Conservation (phyloP, 768 basidiomycete genomes). For the Russula compacta region DNA sequence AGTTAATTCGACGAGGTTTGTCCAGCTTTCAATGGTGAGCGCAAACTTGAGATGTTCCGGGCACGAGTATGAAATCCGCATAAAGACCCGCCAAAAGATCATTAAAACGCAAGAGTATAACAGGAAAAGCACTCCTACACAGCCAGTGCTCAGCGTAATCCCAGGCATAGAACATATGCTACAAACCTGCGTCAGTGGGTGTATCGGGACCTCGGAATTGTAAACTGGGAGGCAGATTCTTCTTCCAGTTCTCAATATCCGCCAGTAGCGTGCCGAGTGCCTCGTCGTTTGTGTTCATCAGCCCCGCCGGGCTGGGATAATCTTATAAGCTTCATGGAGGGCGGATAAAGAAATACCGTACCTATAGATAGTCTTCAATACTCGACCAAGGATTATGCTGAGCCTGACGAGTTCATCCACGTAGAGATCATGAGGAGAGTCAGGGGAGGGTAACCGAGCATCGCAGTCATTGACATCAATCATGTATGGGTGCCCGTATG, state of each 20-base stretch:
- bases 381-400: constrained; percentile 83
- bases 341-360: constrained; percentile 21
- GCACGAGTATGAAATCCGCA: constrained; percentile 91
- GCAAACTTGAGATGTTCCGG: constrained; percentile 85
- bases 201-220: constrained; percentile 67
- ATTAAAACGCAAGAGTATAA: constrained; percentile 86
- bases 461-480: constrained; percentile 97
- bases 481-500: constrained; percentile 91
- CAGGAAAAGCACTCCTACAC: constrained; percentile 74
- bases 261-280: constrained; percentile 53
- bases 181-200: constrained; percentile 57
- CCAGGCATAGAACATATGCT: neutral
- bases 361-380: constrained; percentile 92
- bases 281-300: constrained; percentile 78
- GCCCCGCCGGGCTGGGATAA: constrained; percentile 64
- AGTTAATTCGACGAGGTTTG: constrained; percentile 58
- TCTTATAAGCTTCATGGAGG: neutral
- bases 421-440: constrained; percentile 68
- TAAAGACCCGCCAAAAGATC: constrained; percentile 98
- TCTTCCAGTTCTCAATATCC: constrained; percentile 72
- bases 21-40: constrained; percentile 75
- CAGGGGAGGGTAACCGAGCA: constrained; percentile 83
- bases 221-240: constrained; percentile 66
- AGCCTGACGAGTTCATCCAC: constrained; percentile 88
- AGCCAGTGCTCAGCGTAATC: neutral